Percentiles rank a stretch among this genome's conserved stretches.
Evolutionary conservation across 441 rosid species (phyloP).

Genomic region (Populus trichocarpa): DNA sequence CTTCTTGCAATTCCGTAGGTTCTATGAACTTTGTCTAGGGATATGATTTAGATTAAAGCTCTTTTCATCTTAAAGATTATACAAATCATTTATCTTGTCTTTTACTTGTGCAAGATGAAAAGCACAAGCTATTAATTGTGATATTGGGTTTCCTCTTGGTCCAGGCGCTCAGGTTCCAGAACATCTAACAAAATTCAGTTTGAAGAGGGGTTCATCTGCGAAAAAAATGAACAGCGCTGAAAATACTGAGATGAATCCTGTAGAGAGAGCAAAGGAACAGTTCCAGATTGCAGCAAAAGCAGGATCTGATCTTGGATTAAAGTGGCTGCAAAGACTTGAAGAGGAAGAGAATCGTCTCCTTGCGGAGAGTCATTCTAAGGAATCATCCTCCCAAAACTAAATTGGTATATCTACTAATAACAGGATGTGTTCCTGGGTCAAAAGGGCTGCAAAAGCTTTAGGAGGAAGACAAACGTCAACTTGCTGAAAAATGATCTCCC

Average conservation of each 20-base stretch:
- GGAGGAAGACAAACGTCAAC: neutral
- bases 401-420: neutral
- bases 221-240: conserved; percentile 33
- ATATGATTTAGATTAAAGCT: neutral
- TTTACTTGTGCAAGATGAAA: neutral
- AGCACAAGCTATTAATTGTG: neutral
- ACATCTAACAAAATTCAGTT: conserved; percentile 36
- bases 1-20: neutral
- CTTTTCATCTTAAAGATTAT: neutral
- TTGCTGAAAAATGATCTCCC: neutral
- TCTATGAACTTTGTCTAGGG: neutral
- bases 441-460: neutral
- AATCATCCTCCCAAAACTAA: conserved; percentile 3
- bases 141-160: conserved; percentile 2
- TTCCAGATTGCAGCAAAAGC: conserved; percentile 74
- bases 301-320: conserved; percentile 71
- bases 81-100: neutral
- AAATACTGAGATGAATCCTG: conserved; percentile 25
- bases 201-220: conserved; percentile 36
- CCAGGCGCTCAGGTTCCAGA: conserved; percentile 83
- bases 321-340: conserved; percentile 76
- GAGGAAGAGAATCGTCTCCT: conserved; percentile 68
- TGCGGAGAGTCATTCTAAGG: conserved; percentile 22
- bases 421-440: neutral
- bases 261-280: conserved; percentile 71